Base-by-base conservation (phyloP, 352 stramenopile species). In the Elongisporangium senticosum region DNA sequence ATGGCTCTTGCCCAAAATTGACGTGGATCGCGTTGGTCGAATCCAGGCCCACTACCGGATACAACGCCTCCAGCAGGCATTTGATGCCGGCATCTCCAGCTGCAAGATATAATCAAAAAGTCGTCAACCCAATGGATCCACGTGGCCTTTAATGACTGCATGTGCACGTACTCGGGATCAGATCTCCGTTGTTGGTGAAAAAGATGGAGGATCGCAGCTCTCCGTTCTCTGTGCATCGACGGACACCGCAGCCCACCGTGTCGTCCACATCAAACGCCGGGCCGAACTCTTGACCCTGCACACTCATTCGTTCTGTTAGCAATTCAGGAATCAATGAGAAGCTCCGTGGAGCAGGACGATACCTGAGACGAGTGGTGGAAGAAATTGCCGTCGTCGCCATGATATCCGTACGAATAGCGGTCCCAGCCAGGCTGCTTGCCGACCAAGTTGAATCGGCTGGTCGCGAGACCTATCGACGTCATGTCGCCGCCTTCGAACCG, bases 1-100 rank as follows among this genome's bases (percentile, higher is more conserved):
- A 94, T 1, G 77, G 83, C 28, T 83, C 71, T 59, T 88, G 78
- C 0, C 86, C 86, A 66, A 91, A 94, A 66, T 96, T 96, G 13
- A 96, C 72, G 21, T 82, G 71, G 14, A 96, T 72, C 20, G 77
- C 73, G 26, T 92, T 82, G 28, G 79, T 72, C 3, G 83, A 91
- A 58, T 96, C 88, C 23, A 96, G 53, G 4, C 88, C 88, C 2
- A 96, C 77, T 2, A 90, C 81, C 1, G 88, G 88, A 39, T 87
- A 96, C 72, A 81, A 82, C 8, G 65, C 74, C 14, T 63, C 67
- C 40, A 86, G 65, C 7, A 54, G 19, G 48, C 75, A 86, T 24
- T 77, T 65, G 10, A 89, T 56, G 26, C 65, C 69, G 19, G 53
- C 28, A 20, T 83, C 77, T 0, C 67, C 66, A 23, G 51, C 68